Evolutionary conservation across 2,329 filamentous ascomycete species (phyloP), one percentile per base, ranked within the genome.

Genomic region (Sphaerostilbella broomeana): DNA sequence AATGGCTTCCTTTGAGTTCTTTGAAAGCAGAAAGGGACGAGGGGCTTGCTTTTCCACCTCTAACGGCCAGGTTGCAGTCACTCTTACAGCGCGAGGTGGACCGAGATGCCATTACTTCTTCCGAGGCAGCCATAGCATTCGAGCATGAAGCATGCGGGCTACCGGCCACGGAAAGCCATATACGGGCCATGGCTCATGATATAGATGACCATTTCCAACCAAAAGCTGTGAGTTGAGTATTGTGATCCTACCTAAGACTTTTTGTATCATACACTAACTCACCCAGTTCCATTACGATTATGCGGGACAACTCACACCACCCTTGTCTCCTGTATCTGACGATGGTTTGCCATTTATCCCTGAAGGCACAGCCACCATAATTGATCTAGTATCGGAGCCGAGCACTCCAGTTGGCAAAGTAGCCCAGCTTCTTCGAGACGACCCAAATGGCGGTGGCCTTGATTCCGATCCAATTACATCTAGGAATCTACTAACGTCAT

Each of bases 311-410:
- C n/a, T 62, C 5, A 58, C 52, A 7, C 53, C 51, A 10, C 58
- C 52, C 3, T 42, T 62, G 6, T 57, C 55, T 12, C 56, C 57
- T 6, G 27, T 49, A 2, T 52, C 49, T 4, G 49, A 51, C 2
- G 38, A 48, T 6, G 39, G 38, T 12, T 40, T 37, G 6, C 35
- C 39, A 1, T 58, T 52, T 35, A 19, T 55, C n/a, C 57, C 54
- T 1, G 28, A 41, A 6, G 26, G 35, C 1, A 40, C 44, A 1
- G 43, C 43, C 17, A 44, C 48, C 5, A 12, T 48, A 4, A 51
- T 64, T 3, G 53, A 59, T 24, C 38, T 57, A 1, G 53, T 53
- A 19, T 59, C 59, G 0, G 58, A 60, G 2, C 56, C 61, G 10
- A 43, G 29, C 11, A 62, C 48, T 16, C 56, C 58, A 3, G n/a